Evolutionary conservation across 495 filamentous ascomycete genomes (phyloP), one percentile per base, ranked within the genome.

Genomic region (Bacidia gigantensis): DNA sequence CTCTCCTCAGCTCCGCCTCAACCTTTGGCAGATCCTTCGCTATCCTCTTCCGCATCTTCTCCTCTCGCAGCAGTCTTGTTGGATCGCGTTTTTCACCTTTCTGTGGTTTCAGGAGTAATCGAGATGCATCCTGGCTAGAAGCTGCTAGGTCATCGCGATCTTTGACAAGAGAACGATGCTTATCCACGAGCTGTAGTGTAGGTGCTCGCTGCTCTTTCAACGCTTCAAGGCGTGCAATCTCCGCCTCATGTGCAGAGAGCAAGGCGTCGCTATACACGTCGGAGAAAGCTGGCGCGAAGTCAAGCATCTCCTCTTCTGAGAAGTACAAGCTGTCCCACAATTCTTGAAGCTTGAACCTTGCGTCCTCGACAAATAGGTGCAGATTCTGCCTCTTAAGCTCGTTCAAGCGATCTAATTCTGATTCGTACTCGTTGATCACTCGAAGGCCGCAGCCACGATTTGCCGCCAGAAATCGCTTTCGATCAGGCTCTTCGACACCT

Each of bases 21-120:
- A 99, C 72, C 66, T 92, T 97, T 3, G 92, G 92, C 41, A 99
- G 72, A 57, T 99, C 92, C 67, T 96, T 96, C 14, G 87, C 74
- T 53, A 97, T 94, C 23, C 89, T 73, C 76, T 97, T 99, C 39
- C 92, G 79, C 87, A 95, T 92, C 74, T 95, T 97, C 70, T 99
- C 92, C 62, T 99, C 92, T 22, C 92, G 77, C 25, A 99, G 70
- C n/a, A 99, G 73, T 65, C 93, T 87, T 24, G 87, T 89, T 0
- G 92, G 92, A 65, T 99, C 92, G 59, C 92, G 84, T 60, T 79
- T 82, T 65, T 95, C 88, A 46, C 88, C 85, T 67, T 90, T 95
- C 51, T 82, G 80, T 2, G 89, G 89, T 38, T 89, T 84, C 54
- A 77, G 76, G 80, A 96, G 86, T 12, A 99, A 73, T 23, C 92